Base-by-base conservation (phyloP, 2,329 filamentous ascomycete genomes). In the Fusarium fujikuroi region DNA sequence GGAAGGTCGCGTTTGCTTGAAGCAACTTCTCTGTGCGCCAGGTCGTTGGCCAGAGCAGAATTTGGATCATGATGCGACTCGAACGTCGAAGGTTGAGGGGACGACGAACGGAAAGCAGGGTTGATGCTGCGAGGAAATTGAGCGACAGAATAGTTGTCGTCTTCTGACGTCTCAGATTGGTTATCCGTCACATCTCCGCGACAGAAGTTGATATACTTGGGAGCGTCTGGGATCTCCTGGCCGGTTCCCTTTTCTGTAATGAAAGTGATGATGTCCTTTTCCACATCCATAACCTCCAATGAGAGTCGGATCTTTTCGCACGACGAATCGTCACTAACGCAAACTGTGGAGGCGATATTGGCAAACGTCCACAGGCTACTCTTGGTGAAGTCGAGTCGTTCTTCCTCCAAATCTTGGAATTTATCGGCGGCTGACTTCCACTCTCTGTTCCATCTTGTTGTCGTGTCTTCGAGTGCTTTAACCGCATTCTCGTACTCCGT, bases 341-440 rank as follows among this genome's bases (percentile, higher is more conserved):
- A 99, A 16, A 98, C 96, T 0, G 95, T 98, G 1, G 95, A 98
- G 2, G 96, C 91, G 77, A 99, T 95, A 81, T 99, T 99, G 63
- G 96, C 95, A 84, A 98, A 99, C 19, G 92, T 95, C 97, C 96
- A 99, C 12, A 99, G 86, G 79, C 96, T 98, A 84, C 93, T 97
- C 87, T 98, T 99, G 75, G 95, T 95, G 80, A 97, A 99, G 83
- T 99, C 96, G 43, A 99, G 88, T 47, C 96, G 90, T 83, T 99
- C 96, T 82, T 99, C 97, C 83, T 99, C 96, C 18, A 99, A 89
- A 78, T 99, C 97, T 85, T 99, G 97, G 83, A 99, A 99, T 85
- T 98, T 99, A 87, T 97, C 97, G 78, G 96, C 97, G 2, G 95
- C 96, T 25, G 93, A 91, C 83, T 98, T 99, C 96, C 96, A 99